A percentile compares a stretch with the other conserved stretches of the same genome.
These are phyloP conservation scores for Ceratocystis lukuohia DNA, from an alignment of 2,329 filamentous ascomycete genomes.

Conservation along the genomic window DNA sequence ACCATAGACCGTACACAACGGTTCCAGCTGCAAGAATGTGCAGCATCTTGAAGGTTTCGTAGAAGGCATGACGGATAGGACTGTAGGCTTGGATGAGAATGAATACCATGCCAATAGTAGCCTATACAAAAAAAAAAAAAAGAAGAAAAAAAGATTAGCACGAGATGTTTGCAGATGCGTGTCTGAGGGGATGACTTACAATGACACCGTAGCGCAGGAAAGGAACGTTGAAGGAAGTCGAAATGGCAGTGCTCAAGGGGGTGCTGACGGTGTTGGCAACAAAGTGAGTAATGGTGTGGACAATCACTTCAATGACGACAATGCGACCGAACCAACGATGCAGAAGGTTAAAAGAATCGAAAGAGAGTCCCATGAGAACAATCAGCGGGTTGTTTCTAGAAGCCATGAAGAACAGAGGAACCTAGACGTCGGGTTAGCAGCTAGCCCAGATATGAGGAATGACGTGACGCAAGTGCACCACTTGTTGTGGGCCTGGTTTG, in stretches of 20 bases:
- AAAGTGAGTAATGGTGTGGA: slow-evolving; percentile 43
- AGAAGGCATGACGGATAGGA: slow-evolving; percentile 61
- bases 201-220: slow-evolving; percentile 13
- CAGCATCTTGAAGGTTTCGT: slow-evolving; percentile 61
- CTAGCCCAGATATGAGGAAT: neutral
- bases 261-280: slow-evolving; percentile 11
- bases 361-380: slow-evolving; percentile 66
- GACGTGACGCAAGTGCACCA: no score
- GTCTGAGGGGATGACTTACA: neutral
- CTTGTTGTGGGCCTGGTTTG: no score
- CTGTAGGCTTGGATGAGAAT: slow-evolving; percentile 58
- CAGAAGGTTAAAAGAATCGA: slow-evolving; percentile 83
- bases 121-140: slow-evolving; percentile 28
- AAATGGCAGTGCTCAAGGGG: slow-evolving; percentile 11
- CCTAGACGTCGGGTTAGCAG: slow-evolving; percentile 12
- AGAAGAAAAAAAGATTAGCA: neutral
- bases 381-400: slow-evolving; percentile 91
- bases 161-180: slow-evolving; percentile 8
- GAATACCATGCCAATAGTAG: slow-evolving; percentile 44
- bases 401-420: slow-evolving; percentile 71
- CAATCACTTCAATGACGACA: slow-evolving; percentile 51
- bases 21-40: slow-evolving; percentile 53
- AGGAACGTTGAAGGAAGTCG: slow-evolving; percentile 11
- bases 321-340: slow-evolving; percentile 64
- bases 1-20: slow-evolving; percentile 51